Conservation (phyloP, 179 eudicot species). For the Silene vulgaris region DNA sequence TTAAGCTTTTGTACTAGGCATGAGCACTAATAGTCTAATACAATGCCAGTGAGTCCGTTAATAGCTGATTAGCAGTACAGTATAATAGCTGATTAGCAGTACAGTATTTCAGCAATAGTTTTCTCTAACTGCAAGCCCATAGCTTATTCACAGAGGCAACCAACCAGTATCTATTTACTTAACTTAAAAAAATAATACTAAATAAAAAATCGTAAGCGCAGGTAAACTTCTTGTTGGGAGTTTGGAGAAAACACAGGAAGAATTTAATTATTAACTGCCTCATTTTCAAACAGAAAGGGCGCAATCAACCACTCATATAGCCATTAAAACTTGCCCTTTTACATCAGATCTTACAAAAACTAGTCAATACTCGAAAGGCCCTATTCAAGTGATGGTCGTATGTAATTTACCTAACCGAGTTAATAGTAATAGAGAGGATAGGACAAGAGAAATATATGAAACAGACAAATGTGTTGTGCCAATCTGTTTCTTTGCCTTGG, state of each 20-base stretch:
- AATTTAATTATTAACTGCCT: neutral
- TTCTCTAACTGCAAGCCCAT: neutral
- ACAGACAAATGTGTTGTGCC: neutral
- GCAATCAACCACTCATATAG: neutral
- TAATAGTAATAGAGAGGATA: too few relatives aligned
- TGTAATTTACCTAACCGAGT: neutral
- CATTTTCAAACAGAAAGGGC: constrained; percentile 1
- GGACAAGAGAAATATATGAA: neutral
- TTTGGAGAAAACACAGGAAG: neutral
- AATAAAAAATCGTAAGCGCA: neutral
- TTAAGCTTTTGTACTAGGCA: neutral
- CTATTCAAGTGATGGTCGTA: too few relatives aligned
- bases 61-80: neutral
- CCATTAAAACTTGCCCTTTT: neutral
- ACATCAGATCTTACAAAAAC: neutral
- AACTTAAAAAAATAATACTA: too few relatives aligned
- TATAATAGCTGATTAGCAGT: neutral
- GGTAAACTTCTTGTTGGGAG: neutral
- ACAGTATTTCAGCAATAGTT: neutral
- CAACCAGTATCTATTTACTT: neutral
- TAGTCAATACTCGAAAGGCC: neutral
- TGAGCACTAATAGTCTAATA: too few relatives aligned
- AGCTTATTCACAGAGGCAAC: neutral
- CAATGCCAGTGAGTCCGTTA: neutral
- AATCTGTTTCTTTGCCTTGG: neutral